Evolutionary conservation across 2,329 filamentous ascomycete species (phyloP), one percentile per base, ranked within the genome.

Genomic region (Fusarium newnesense): DNA sequence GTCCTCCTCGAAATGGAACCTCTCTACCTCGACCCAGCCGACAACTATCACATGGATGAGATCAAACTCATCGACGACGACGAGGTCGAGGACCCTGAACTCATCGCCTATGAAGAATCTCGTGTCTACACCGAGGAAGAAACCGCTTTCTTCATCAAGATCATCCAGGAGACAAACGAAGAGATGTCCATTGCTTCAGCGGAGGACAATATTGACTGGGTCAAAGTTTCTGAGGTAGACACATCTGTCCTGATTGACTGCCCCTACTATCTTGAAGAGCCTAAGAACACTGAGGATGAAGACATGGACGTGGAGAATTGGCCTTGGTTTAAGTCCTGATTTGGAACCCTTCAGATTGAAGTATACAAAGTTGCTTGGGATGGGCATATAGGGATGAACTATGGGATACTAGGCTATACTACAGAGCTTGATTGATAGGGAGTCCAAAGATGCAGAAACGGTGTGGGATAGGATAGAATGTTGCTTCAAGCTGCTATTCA

Each of bases 161-260:
- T 65, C 1, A 30, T 65, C n/a, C n/a, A 53, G 15, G 32, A 70
- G 8, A 40, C 53, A 1, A 30, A 9, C n/a, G 37, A 44, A 11
- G 53, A 70, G 2, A 37, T 70, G 9, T 30, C 53, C 8, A 66
- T 70, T 3, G 24, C 37, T 26, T n/a, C 36, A 13, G 4, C 26
- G 1, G 52, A 70, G 16, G 60, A 66, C 18, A 28, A 44, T 10
- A 34, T 54, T 9, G 66, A 69, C 30, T 66, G 52, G 53, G 42
- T 44, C 19, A 24, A 15, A 10, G 67, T 59, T 1, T n/a, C 32
- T 26, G 37, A 46, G 18, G 32, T 52, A 21, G 57, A 56, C 21
- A 58, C 50, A 52, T 30, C 26, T 19, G n/a, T 4, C 16, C 16
- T 28, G 16, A 44, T 42, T 40, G 40, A n/a, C 30, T 50, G 34